Percentiles rank a stretch among this genome's conserved stretches.
These are phyloP conservation scores for Oligophagozyma castellii DNA, from an alignment of 1,139 yeast species.

Conservation along the genomic window DNA sequence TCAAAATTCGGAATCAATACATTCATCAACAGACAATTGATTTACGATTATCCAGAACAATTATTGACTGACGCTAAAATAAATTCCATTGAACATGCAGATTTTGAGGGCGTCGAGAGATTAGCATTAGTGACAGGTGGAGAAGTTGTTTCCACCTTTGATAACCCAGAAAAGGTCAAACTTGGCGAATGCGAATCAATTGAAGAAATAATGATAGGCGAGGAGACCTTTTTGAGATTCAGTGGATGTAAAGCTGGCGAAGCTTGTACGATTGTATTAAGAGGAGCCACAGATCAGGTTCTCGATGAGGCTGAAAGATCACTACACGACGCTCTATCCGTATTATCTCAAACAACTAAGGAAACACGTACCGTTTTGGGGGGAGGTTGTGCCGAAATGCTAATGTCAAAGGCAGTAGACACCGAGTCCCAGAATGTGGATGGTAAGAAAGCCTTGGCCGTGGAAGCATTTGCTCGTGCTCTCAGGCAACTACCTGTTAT, in stretches of 20 bases:
- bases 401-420: conserved; percentile 96
- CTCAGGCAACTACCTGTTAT: conserved; percentile 91
- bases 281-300: conserved; percentile 96
- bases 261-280: conserved; percentile 89
- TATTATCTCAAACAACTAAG: conserved; percentile 84
- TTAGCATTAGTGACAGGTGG: conserved; percentile 95
- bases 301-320: conserved; percentile 97
- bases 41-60: conserved; percentile 97
- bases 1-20: conserved; percentile 71
- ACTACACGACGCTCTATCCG: conserved; percentile 91
- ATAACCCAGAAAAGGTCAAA: conserved; percentile 73
- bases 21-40: conserved; percentile 89
- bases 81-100: conserved; percentile 95
- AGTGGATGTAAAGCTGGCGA: conserved; percentile 92
- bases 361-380: conserved; percentile 95
- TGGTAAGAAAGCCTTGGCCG: conserved; percentile 88
- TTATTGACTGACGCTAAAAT: conserved; percentile 76
- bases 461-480: conserved; percentile 89
- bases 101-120: conserved; percentile 95
- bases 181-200: conserved; percentile 81
- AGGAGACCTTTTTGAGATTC: conserved; percentile 68
- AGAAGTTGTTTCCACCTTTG: conserved; percentile 95
- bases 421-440: conserved; percentile 86
- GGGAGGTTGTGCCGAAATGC: conserved; percentile 97
- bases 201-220: conserved; percentile 90